Evolutionary conservation across 768 basidiomycete genomes (phyloP).

Genomic region (Mycena floridula): DNA sequence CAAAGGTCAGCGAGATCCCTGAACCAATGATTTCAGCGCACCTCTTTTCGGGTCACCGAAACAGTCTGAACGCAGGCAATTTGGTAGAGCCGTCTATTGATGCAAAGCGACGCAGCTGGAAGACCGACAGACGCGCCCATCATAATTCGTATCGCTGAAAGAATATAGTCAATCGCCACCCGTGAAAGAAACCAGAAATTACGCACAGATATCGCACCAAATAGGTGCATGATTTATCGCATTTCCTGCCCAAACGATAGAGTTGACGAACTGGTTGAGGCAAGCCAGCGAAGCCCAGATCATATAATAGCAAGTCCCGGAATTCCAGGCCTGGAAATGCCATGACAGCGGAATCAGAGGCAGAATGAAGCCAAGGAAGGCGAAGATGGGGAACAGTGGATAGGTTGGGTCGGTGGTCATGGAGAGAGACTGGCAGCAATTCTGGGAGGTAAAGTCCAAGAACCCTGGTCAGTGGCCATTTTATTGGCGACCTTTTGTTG

Average conservation of each 20-base stretch:
- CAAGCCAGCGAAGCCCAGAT: constrained; percentile 29
- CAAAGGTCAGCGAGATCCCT: no score
- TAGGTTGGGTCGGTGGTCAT: no score
- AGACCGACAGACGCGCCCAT: constrained; percentile 35
- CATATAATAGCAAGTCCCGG: constrained; percentile 25
- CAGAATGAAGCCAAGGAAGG: constrained; percentile 26
- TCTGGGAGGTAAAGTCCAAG: no score
- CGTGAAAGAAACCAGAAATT: background rate
- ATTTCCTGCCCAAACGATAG: constrained; percentile 36
- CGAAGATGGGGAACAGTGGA: no score
- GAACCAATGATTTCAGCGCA: no score
- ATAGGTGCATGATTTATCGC: constrained; percentile 18
- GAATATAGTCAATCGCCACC: background rate
- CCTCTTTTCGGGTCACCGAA: no score
- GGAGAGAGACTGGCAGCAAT: no score
- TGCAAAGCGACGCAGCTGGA: constrained; percentile 38
- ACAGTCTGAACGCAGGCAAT: constrained; percentile 32
- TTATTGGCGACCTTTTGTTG: no score
- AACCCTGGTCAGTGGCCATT: no score
- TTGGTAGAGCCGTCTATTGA: constrained; percentile 41
- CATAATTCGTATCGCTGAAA: constrained; percentile 37
- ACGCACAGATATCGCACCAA: constrained; percentile 46
- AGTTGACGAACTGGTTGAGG: constrained; percentile 30
- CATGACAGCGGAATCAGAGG: constrained; percentile 28
- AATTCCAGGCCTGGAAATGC: constrained; percentile 29